A percentile compares a stretch with the other conserved stretches of the same genome.
These are phyloP conservation scores for Rhinocladiella mackenziei DNA, from an alignment of 2,329 filamentous ascomycete species.

Conservation along the genomic window DNA sequence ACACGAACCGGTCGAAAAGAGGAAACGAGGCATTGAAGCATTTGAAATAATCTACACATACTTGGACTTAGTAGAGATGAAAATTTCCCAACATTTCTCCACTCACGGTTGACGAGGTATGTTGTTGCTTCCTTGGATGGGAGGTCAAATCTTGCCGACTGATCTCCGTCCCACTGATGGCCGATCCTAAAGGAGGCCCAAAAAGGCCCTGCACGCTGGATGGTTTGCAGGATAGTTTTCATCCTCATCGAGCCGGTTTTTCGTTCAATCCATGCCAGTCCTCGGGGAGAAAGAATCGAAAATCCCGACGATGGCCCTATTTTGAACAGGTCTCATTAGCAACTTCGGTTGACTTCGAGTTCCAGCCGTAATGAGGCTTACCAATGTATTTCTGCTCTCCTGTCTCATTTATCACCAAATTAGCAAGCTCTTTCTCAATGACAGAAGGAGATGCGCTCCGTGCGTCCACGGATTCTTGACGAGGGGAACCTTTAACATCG, in stretches of 20 bases:
- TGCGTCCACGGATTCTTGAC: neutral
- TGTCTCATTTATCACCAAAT: constrained; percentile 9
- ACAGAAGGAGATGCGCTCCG: neutral
- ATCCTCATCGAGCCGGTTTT: constrained; percentile 10
- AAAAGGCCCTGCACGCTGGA: neutral
- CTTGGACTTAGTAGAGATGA: neutral
- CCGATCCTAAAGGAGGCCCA: constrained; percentile 8
- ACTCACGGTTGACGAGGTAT: constrained; percentile 12
- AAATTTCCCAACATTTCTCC: neutral
- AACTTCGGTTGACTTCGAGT: neutral
- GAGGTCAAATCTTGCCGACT: neutral
- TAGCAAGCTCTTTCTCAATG: constrained; percentile 12
- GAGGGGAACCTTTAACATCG: neutral
- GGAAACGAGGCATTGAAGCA: constrained; percentile 12
- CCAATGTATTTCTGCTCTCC: constrained; percentile 16
- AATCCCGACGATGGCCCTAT: constrained; percentile 11
- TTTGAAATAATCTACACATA: constrained; percentile 10
- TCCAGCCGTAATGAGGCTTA: neutral
- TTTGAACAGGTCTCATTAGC: neutral
- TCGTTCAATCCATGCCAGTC: constrained; percentile 12
- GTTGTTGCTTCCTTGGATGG: constrained; percentile 9
- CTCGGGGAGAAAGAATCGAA: constrained; percentile 12
- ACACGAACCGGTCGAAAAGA: constrained; percentile 6
- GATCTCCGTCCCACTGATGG: constrained; percentile 1
- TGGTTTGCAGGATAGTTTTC: neutral